These are phyloP conservation scores for Boletus tylopilopsis DNA, from an alignment of 768 basidiomycete species.

Conservation along the genomic window DNA sequence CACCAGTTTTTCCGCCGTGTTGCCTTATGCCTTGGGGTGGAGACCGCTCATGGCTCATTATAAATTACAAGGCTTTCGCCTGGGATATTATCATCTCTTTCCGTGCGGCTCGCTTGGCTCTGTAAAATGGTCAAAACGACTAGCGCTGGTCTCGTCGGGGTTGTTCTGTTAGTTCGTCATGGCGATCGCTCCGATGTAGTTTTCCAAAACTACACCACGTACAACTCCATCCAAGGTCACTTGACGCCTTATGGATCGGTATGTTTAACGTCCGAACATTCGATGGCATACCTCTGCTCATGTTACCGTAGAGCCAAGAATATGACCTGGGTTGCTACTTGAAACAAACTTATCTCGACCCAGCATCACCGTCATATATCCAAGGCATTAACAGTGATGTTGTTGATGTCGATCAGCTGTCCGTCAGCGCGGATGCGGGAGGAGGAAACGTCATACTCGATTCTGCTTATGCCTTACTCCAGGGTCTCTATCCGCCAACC, in stretches of 20 bases:
- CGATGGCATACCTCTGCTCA: background rate
- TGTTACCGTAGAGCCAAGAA: slow-evolving; percentile 40
- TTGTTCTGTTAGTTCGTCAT: slow-evolving; percentile 71
- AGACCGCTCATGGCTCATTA: background rate
- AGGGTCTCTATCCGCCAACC: slow-evolving; percentile 81
- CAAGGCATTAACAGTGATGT: slow-evolving; percentile 62
- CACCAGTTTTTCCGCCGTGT: background rate
- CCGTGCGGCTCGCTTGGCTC: background rate
- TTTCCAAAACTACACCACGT: slow-evolving; percentile 71
- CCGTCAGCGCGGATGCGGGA: slow-evolving; percentile 75
- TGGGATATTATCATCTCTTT: background rate
- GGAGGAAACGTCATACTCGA: slow-evolving; percentile 80
- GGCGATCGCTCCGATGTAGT: slow-evolving; percentile 62
- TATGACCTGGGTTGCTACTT: slow-evolving; percentile 57
- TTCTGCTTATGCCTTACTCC: slow-evolving; percentile 76
- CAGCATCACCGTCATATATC: slow-evolving; percentile 61
- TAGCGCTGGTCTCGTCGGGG: slow-evolving; percentile 51
- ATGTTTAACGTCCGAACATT: slow-evolving; percentile 24
- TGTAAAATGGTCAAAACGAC: slow-evolving; percentile 25
- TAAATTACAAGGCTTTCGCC: slow-evolving; percentile 1
- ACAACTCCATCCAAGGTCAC: slow-evolving; percentile 58
- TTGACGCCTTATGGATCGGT: slow-evolving; percentile 75
- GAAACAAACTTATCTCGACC: slow-evolving; percentile 61
- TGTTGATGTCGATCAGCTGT: slow-evolving; percentile 65
- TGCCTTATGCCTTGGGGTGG: background rate